Evolutionary conservation across 2,329 filamentous ascomycete species (phyloP).

Genomic region (Amauroascus verrucosus): DNA sequence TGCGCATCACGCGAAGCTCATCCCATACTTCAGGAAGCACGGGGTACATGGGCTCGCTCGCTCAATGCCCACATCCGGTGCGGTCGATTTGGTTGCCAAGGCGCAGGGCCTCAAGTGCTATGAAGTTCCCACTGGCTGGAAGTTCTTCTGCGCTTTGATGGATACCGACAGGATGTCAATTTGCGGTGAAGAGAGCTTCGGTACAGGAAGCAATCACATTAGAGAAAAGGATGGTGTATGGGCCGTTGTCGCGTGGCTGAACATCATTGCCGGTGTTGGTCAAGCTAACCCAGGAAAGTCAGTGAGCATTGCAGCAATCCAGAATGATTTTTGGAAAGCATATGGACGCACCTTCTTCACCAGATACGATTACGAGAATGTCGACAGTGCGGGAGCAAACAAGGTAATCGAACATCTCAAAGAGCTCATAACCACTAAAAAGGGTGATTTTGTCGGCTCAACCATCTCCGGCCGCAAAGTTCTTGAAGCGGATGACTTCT

Average conservation of each 20-base stretch:
- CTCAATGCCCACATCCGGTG: conserved; percentile 94
- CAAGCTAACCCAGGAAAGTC: conserved; percentile 67
- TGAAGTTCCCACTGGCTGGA: conserved; percentile 97
- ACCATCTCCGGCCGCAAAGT: conserved; percentile 75
- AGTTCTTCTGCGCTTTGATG: conserved; percentile 96
- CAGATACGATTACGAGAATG: conserved; percentile 94
- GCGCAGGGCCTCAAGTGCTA: conserved; percentile 85
- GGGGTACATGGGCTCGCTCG: conserved; percentile 91
- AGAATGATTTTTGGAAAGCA: conserved; percentile 90
- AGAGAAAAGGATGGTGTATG: conserved; percentile 98
- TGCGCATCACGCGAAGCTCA: conserved; percentile 88
- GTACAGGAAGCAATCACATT: conserved; percentile 96
- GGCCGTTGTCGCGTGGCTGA: conserved; percentile 95
- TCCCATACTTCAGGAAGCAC: conserved; percentile 97
- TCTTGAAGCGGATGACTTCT: conserved; percentile 85
- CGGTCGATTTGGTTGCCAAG: conserved; percentile 91
- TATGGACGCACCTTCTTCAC: conserved; percentile 99
- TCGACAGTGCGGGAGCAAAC: conserved; percentile 80
- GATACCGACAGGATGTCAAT: conserved; percentile 94
- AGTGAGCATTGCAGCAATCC: conserved; percentile 90
- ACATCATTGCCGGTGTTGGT: conserved; percentile 92
- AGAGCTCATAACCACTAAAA: conserved; percentile 60
- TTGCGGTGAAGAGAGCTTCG: conserved; percentile 96
- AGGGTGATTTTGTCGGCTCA: conserved; percentile 69
- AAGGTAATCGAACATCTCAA: conserved; percentile 77